Conservation (phyloP, 2,329 filamentous ascomycete species). For the Claviceps purpurea region DNA sequence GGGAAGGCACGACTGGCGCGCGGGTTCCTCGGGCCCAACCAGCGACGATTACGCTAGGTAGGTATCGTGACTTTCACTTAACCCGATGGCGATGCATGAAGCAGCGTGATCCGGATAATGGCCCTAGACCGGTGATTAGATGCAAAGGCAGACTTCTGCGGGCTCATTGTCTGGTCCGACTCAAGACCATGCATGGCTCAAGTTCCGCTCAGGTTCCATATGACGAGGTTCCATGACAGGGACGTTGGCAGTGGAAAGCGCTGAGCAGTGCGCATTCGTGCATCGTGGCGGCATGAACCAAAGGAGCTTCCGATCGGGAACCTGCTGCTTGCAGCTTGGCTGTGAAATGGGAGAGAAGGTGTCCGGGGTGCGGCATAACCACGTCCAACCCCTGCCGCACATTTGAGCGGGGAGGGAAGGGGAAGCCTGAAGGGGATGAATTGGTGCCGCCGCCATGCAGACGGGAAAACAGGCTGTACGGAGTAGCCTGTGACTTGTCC, state of each 20-base stretch:
- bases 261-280: no score
- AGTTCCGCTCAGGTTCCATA: neutral
- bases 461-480: neutral
- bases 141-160: neutral
- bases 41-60: no score
- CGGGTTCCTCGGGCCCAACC: no score
- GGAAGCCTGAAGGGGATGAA: neutral
- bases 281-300: no score
- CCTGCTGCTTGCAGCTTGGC: neutral
- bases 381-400: conserved; percentile 2
- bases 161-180: neutral
- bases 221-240: neutral
- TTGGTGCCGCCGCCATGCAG: conserved; percentile 1
- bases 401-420: neutral
- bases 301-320: neutral
- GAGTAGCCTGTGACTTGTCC: neutral
- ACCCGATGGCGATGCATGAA: neutral
- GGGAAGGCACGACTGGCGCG: neutral
- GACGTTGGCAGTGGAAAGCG: no score
- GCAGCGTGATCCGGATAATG: neutral
- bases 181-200: neutral
- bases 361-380: neutral
- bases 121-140: neutral
- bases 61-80: no score
- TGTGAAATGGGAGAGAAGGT: no score